These are phyloP conservation scores for Coemansia sp. DNA, from an alignment of 192 early-diverging fungal species.

Conservation along the genomic window DNA sequence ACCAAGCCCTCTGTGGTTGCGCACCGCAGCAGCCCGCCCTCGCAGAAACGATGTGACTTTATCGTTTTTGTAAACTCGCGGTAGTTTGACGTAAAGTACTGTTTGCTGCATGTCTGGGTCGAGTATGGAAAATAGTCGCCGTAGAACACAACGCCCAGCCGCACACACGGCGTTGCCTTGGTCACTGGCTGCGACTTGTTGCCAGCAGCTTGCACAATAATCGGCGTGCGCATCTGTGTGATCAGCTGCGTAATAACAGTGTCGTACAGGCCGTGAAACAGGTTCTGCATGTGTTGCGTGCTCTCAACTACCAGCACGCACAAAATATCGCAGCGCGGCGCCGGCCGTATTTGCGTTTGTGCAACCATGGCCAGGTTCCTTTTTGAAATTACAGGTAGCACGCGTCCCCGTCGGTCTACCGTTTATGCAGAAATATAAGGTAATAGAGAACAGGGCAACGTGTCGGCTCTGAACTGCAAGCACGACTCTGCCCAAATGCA, in stretches of 20 bases:
- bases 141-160: slow-evolving; percentile 53
- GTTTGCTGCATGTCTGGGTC: slow-evolving; percentile 41
- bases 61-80: slow-evolving; percentile 51
- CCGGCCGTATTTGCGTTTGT: slow-evolving; percentile 47
- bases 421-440: background rate
- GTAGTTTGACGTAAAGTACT: slow-evolving; percentile 56
- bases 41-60: slow-evolving; percentile 47
- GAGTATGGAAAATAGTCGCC: slow-evolving; percentile 56
- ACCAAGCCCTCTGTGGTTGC: slow-evolving; percentile 52
- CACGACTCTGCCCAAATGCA: background rate
- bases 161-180: slow-evolving; percentile 49
- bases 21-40: slow-evolving; percentile 47
- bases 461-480: background rate
- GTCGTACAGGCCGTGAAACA: slow-evolving; percentile 50
- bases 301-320: slow-evolving; percentile 54
- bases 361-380: slow-evolving; percentile 27
- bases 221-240: slow-evolving; percentile 45
- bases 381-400: background rate
- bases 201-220: slow-evolving; percentile 25
- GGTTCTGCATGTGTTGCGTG: slow-evolving; percentile 46
- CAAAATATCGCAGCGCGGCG: slow-evolving; percentile 50
- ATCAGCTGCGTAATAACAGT: slow-evolving; percentile 40
- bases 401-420: background rate
- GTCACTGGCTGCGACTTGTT: slow-evolving; percentile 30
- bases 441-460: background rate